Conservation (phyloP, 805 yeast species). For the Metschnikowia shivogae region DNA sequence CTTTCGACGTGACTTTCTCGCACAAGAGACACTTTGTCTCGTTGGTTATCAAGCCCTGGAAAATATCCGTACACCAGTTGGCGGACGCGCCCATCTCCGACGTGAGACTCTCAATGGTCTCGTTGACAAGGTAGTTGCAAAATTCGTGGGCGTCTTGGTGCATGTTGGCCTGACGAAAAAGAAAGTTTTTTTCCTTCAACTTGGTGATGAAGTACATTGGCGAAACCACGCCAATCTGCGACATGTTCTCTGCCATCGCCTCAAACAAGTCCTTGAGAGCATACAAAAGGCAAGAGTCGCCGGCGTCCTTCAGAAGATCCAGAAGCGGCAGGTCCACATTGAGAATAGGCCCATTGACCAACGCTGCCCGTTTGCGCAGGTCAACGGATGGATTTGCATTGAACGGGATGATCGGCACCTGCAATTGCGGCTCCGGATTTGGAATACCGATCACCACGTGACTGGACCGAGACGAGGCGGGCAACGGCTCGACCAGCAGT, state of each 20-base stretch:
- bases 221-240: conserved; percentile 77
- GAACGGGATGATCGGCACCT: conserved; percentile 36
- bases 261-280: conserved; percentile 85
- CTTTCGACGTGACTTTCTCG: conserved; percentile 74
- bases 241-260: conserved; percentile 65
- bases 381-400: conserved; percentile 52
- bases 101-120: conserved; percentile 55
- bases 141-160: conserved; percentile 99
- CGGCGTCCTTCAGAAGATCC: conserved; percentile 28
- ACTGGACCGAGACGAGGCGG: conserved; percentile 27
- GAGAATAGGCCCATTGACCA: conserved; percentile 75
- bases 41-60: conserved; percentile 81
- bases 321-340: conserved; percentile 70
- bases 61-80: conserved; percentile 63
- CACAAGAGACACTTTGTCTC: conserved; percentile 89
- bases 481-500: conserved; percentile 17
- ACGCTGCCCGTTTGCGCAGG: conserved; percentile 71
- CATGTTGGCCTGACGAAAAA: conserved; percentile 81
- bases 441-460: conserved; percentile 41
- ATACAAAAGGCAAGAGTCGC: conserved; percentile 37
- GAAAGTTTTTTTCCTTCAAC: conserved; percentile 73
- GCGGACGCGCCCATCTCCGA: conserved; percentile 25
- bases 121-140: conserved; percentile 77
- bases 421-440: conserved; percentile 32
- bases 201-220: conserved; percentile 72